Evolutionary conservation across 192 early-diverging fungal genomes (phyloP).

Genomic region (Coemansia sp.): DNA sequence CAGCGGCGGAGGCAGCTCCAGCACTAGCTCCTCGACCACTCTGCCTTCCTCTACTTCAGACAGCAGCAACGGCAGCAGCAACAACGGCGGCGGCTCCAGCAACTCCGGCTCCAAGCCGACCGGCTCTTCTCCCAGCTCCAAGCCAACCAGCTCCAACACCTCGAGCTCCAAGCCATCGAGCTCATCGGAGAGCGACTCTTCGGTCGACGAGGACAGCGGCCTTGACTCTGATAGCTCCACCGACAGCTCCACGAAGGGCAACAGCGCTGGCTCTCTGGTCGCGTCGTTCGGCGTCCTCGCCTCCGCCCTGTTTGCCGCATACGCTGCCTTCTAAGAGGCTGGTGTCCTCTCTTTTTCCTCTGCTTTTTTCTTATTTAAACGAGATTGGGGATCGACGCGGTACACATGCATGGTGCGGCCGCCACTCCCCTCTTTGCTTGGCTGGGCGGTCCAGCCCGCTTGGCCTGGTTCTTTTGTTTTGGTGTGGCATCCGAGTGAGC

Average conservation of each 20-base stretch:
- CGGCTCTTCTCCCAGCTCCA: slow-evolving; percentile 5
- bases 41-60: background rate
- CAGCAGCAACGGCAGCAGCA: slow-evolving; percentile 4
- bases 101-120: slow-evolving; percentile 5
- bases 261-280: slow-evolving; percentile 15
- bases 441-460: background rate
- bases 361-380: background rate
- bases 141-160: slow-evolving; percentile 7
- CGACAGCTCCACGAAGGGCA: background rate
- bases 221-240: slow-evolving; percentile 1
- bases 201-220: slow-evolving; percentile 2
- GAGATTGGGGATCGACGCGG: background rate
- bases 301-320: slow-evolving; percentile 31
- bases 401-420: background rate
- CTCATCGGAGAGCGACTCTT: background rate
- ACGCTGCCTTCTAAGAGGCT: slow-evolving; percentile 22
- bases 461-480: background rate
- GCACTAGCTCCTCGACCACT: background rate
- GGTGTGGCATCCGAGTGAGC: background rate
- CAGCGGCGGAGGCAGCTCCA: slow-evolving; percentile 2
- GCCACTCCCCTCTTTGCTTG: background rate
- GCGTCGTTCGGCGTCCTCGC: slow-evolving; percentile 26
- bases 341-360: background rate
- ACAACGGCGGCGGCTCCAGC: slow-evolving; percentile 5
- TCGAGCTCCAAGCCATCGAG: background rate